Percentiles rank a stretch among this genome's conserved stretches.
These are phyloP conservation scores for Leishmania tropica DNA, from an alignment of 208 protist species.

Conservation along the genomic window DNA sequence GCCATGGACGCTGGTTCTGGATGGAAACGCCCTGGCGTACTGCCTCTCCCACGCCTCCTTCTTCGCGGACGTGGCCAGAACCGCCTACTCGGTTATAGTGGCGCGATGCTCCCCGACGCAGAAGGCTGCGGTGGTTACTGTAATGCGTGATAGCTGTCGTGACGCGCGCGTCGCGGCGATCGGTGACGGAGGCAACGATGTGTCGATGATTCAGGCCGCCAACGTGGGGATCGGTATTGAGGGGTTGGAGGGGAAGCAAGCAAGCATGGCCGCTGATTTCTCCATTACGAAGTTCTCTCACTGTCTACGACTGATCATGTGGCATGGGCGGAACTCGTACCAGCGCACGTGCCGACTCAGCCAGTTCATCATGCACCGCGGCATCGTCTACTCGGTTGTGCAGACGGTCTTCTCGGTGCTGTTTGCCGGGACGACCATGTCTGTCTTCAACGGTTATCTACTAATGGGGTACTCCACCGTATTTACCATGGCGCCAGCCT, in stretches of 20 bases:
- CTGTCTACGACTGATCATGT: slow-evolving; percentile 87
- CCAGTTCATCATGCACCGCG: slow-evolving; percentile 99
- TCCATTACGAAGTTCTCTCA: slow-evolving; percentile 97
- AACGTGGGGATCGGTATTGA: slow-evolving; percentile 98
- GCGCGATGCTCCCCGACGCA: slow-evolving; percentile 98
- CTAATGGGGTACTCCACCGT: slow-evolving; percentile 97
- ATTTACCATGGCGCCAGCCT: slow-evolving; percentile 98
- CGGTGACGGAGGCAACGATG: slow-evolving; percentile 99
- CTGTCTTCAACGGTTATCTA: slow-evolving; percentile 97
- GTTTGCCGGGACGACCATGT: slow-evolving; percentile 97
- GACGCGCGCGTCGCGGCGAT: slow-evolving; percentile 93
- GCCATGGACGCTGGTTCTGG: slow-evolving; percentile 80
- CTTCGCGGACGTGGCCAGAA: slow-evolving; percentile 59
- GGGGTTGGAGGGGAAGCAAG: slow-evolving; percentile 98
- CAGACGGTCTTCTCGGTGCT: slow-evolving; percentile 97
- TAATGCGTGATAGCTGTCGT: slow-evolving; percentile 66
- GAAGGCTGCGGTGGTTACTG: slow-evolving; percentile 96
- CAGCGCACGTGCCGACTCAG: slow-evolving; percentile 91
- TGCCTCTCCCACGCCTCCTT: slow-evolving; percentile 51
- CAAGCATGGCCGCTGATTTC: slow-evolving; percentile 98
- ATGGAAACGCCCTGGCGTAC: slow-evolving; percentile 69
- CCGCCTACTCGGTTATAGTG: slow-evolving; percentile 93
- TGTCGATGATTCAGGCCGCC: slow-evolving; percentile 95
- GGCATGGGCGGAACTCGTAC: slow-evolving; percentile 91
- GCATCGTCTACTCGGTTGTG: slow-evolving; percentile 98